Base-by-base conservation (phyloP, 768 basidiomycete genomes). In the Cyclocybe aegerita region DNA sequence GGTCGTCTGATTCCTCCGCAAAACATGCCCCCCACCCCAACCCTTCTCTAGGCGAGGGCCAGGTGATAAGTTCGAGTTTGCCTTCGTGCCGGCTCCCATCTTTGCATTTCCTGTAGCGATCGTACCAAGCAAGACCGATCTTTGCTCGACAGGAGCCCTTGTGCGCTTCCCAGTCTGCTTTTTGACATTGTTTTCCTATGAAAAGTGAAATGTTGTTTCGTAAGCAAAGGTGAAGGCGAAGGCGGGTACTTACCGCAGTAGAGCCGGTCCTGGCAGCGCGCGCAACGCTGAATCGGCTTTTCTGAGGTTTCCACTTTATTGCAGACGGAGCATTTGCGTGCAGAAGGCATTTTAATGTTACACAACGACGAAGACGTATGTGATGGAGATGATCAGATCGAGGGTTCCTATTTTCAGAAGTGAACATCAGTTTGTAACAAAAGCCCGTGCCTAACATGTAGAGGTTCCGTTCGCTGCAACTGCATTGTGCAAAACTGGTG, bases 41-140 rank as follows among this genome's bases (percentile, higher is more conserved):
- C 3, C 44, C 65, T 15, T 66, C 64, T 39, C 61, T 53, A 6
- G 46, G 41, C 41, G 53, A 65, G 1, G 56, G 43, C 67, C 70
- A 73, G 38, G 69, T 73, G 37, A 73, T 69, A 12, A 73, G 60
- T 53, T 72, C 70, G 8, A 71, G 64, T 12, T 62, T 53, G 7
- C 71, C 71, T 39, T 69, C 67, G 55, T 72, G 70, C 1, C 37
- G 55, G 30, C 43, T 52, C 7, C 68, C 65, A 45, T 70, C 70
- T 3, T 43, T 53, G 52, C 68, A 70, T 48, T 60, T 64, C 16
- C 70, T 56, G 41, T 66, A 56, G 37, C 62, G 61, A 45, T 71
- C 65, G 47, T 70, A 72, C 69, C 71, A 71, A 11, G 45, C 38
- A n/a, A 33, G 16, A 15, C 23, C 36, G 31, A 47, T 42, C 7